Evolutionary conservation across 495 filamentous ascomycete genomes (phyloP), one percentile per base, ranked within the genome.

Genomic region (Parachaetomium inaequale): DNA sequence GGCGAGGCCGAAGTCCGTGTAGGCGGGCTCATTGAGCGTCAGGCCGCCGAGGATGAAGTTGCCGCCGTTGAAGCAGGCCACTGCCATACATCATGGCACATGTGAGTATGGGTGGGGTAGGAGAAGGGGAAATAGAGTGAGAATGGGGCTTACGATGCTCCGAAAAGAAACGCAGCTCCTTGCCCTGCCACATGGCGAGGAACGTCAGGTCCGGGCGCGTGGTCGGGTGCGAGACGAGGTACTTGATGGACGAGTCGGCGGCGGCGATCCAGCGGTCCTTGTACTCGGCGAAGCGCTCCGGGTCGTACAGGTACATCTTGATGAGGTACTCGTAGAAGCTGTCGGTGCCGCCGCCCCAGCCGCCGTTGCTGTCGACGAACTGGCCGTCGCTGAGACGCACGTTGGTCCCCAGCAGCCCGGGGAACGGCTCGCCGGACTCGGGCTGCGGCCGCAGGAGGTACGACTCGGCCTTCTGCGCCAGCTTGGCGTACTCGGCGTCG

Each of bases 281-380:
- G 75, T 92, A 91, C 1, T 69, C 34, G 11, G 57, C 74, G 64
- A 88, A 95, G 10, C 85, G 82, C 36, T 73, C 58, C 12, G 87
- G 80, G 69, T 92, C 87, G 70, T 96, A 96, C 63, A 95, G 74
- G 66, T 87, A 95, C 90, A 94, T 93, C 80, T 96, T 96, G 72
- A 96, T 88, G 26, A 96, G 82, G 65, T 96, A 96, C 76, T 96
- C 92, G 73, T 96, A 96, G 76, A 87, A 94, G 26, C 85, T 89
- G 74, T 96, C 92, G 47, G 82, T 83, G 11, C 90, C 88, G 51
- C 89, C 91, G 62, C 85, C 83, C 92, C 92, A 96, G 25, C 88
- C 87, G 46, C 93, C 91, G 11, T 59, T 62, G 19, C 81, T 79
- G 62, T 94, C 84, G 3, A 78, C 59, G 65, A 95, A 94, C 7